Evolutionary conservation across 2,329 filamentous ascomycete genomes (phyloP).

Genomic region (Pseudomassariella vexata): DNA sequence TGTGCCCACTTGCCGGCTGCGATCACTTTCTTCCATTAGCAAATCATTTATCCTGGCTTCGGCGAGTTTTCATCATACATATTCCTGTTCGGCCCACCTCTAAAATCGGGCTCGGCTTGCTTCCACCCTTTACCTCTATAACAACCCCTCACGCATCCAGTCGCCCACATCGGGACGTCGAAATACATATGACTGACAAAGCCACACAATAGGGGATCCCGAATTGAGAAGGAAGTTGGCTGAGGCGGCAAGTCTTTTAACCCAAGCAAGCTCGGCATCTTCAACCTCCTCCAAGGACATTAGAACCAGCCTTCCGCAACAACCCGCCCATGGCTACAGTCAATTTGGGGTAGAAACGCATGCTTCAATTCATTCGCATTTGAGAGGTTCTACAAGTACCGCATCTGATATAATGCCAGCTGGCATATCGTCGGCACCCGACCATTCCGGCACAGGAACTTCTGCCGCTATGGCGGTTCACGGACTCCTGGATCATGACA

Average conservation of each 20-base stretch:
- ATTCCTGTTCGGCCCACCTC: conserved; percentile 7
- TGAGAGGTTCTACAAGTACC: conserved; percentile 17
- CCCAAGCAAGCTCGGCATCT: conserved; percentile 11
- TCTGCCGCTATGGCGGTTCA: conserved; percentile 24
- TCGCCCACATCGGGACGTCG: too few relatives aligned
- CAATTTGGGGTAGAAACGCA: conserved; percentile 16
- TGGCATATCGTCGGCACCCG: conserved; percentile 20
- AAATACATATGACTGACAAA: too few relatives aligned
- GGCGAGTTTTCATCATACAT: conserved; percentile 9
- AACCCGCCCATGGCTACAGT: conserved; percentile 20
- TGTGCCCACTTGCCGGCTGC: conserved; percentile 13
- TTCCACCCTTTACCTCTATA: too few relatives aligned
- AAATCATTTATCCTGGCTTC: conserved; percentile 14
- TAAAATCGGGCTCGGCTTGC: conserved; percentile 3
- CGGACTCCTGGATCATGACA: conserved; percentile 22
- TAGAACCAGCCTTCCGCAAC: conserved; percentile 12
- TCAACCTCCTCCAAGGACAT: conserved; percentile 13
- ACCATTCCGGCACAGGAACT: conserved; percentile 21
- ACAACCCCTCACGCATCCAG: conserved; percentile 6
- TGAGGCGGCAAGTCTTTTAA: conserved; percentile 13
- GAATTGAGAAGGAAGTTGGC: conserved; percentile 16
- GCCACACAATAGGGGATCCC: conserved; percentile 17
- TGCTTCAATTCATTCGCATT: conserved; percentile 19
- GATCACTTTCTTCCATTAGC: too few relatives aligned
- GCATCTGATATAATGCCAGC: conserved; percentile 25